A percentile compares a stretch with the other conserved stretches of the same genome.
Evolutionary conservation across 1,139 yeast genomes (phyloP).

Genomic region (Geotrichum australiense): DNA sequence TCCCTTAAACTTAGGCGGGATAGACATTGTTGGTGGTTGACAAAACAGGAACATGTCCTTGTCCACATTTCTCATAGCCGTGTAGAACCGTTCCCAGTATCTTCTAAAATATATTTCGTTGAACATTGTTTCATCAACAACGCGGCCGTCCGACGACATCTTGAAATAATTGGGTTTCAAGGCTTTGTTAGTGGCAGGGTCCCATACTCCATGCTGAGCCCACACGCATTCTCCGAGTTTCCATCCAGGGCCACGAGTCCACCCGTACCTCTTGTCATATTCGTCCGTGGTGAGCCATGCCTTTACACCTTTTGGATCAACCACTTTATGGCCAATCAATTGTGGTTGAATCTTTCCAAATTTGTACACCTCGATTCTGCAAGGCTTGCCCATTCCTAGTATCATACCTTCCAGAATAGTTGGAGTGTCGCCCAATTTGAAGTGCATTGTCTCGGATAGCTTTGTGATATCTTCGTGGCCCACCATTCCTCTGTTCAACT

Average conservation of each 20-base stretch:
- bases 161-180: slow-evolving; percentile 43
- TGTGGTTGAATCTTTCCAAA: slow-evolving; percentile 70
- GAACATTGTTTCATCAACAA: slow-evolving; percentile 51
- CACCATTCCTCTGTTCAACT: slow-evolving; percentile 44
- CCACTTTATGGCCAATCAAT: slow-evolving; percentile 45
- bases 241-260: slow-evolving; percentile 58
- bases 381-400: slow-evolving; percentile 67
- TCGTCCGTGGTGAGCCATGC: slow-evolving; percentile 46
- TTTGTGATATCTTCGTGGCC: slow-evolving; percentile 29
- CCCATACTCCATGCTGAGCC: slow-evolving; percentile 75
- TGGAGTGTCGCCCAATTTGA: slow-evolving; percentile 32
- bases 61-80: slow-evolving; percentile 43
- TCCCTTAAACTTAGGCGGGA: slow-evolving; percentile 62
- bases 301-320: slow-evolving; percentile 60
- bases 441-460: slow-evolving; percentile 29
- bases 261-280: slow-evolving; percentile 57
- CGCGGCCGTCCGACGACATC: slow-evolving; percentile 38
- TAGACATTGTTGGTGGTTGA: slow-evolving; percentile 77
- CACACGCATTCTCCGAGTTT: slow-evolving; percentile 63
- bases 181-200: slow-evolving; percentile 36
- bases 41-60: slow-evolving; percentile 51
- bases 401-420: slow-evolving; percentile 32
- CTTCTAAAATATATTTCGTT: slow-evolving; percentile 56
- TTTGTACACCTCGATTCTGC: slow-evolving; percentile 58
- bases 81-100: slow-evolving; percentile 47